These are phyloP conservation scores for Wallacemonas sp. DNA, from an alignment of 208 protist genomes.

Conservation along the genomic window DNA sequence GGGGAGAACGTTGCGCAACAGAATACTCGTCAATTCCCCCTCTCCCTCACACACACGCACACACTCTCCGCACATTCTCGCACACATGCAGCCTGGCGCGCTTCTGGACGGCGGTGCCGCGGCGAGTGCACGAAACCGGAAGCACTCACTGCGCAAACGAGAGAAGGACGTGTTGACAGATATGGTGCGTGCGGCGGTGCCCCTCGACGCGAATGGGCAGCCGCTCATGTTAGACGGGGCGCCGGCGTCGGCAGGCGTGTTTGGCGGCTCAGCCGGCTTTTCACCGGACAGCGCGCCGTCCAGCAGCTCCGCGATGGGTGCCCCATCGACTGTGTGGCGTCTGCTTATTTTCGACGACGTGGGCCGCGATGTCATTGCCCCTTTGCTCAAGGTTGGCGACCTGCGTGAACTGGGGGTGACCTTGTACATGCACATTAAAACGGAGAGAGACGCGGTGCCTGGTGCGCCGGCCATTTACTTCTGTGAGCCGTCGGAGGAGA, in stretches of 20 bases:
- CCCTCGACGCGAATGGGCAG: conserved; percentile 42
- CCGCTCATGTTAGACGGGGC: conserved; percentile 11
- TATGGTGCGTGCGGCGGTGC: conserved; percentile 74
- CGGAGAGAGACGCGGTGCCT: conserved; percentile 76
- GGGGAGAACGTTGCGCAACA: too few species aligned
- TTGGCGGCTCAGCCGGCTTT: not conserved
- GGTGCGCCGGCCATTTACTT: conserved; percentile 91
- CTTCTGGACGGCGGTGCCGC: not conserved
- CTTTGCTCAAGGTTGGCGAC: conserved; percentile 83
- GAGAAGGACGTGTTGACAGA: conserved; percentile 62
- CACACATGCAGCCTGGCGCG: conserved; percentile 13
- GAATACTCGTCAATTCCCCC: not conserved
- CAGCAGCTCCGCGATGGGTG: conserved; percentile 10
- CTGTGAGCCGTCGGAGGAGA: conserved; percentile 84
- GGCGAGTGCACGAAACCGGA: not conserved
- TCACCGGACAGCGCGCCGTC: conserved; percentile 3
- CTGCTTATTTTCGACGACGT: conserved; percentile 90
- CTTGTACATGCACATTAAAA: conserved; percentile 85
- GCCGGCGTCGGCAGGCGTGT: not conserved
- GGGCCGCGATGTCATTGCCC: conserved; percentile 86
- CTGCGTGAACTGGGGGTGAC: conserved; percentile 89
- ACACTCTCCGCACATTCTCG: too few species aligned
- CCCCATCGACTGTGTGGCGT: conserved; percentile 60
- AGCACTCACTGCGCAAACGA: conserved; percentile 63
- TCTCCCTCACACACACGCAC: too few species aligned